These are phyloP conservation scores for Trichodelitschia bisporula DNA, from an alignment of 495 filamentous ascomycete genomes.

Conservation along the genomic window DNA sequence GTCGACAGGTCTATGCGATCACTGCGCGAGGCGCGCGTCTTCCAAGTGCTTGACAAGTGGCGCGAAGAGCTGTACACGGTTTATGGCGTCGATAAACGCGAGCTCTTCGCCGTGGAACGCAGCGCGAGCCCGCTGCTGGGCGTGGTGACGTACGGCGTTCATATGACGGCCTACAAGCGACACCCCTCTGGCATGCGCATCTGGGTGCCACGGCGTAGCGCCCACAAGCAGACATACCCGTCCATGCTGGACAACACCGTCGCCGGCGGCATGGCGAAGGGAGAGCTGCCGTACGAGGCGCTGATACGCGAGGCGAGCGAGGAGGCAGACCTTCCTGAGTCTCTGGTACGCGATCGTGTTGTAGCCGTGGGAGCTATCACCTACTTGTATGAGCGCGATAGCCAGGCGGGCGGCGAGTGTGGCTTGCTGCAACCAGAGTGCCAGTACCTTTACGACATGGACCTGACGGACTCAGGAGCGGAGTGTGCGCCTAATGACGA, in stretches of 20 bases:
- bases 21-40: constrained; percentile 37
- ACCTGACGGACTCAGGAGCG: too few relatives aligned
- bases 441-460: constrained; percentile 79
- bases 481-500: constrained; percentile 55
- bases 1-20: too few relatives aligned
- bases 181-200: constrained; percentile 36
- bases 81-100: constrained; percentile 27
- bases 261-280: constrained; percentile 65
- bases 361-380: constrained; percentile 44
- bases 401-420: constrained; percentile 57
- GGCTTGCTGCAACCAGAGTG: constrained; percentile 81
- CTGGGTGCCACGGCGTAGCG: constrained; percentile 60
- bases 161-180: constrained; percentile 55
- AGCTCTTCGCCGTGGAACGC: constrained; percentile 59
- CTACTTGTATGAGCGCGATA: constrained; percentile 63
- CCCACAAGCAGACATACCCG: constrained; percentile 60
- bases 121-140: constrained; percentile 61
- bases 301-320: constrained; percentile 69
- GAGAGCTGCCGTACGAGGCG: constrained; percentile 52
- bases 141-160: constrained; percentile 67
- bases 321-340: constrained; percentile 63
- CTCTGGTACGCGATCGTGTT: constrained; percentile 33
- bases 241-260: constrained; percentile 87
- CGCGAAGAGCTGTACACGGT: constrained; percentile 71
- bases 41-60: constrained; percentile 61